These are phyloP conservation scores for Claviceps purpurea DNA, from an alignment of 2,329 filamentous ascomycete genomes.

Conservation along the genomic window DNA sequence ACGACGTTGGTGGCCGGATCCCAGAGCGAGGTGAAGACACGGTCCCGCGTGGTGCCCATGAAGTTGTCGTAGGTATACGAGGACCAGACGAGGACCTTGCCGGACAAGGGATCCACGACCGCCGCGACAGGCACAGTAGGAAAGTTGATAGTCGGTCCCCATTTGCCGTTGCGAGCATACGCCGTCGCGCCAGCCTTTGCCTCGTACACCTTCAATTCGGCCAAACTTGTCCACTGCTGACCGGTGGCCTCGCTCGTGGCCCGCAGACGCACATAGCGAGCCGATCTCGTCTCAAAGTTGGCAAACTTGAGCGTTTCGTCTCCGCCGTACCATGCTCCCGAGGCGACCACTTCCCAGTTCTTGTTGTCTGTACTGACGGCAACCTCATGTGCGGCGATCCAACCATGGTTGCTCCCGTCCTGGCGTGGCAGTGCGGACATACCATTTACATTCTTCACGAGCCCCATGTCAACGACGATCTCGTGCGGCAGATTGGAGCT, in stretches of 20 bases:
- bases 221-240: constrained; percentile 18
- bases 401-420: constrained; percentile 12
- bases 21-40: constrained; percentile 9
- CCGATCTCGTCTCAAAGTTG: constrained; percentile 17
- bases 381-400: constrained; percentile 16
- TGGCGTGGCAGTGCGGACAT: constrained; percentile 18
- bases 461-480: constrained; percentile 18
- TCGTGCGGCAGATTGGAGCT: constrained; percentile 13
- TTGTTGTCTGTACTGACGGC: constrained; percentile 15
- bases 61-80: constrained; percentile 8
- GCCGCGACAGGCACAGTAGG: constrained; percentile 20
- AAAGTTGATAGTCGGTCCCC: constrained; percentile 22
- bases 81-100: constrained; percentile 5
- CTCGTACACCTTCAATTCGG: constrained; percentile 19
- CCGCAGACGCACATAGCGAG: constrained; percentile 16
- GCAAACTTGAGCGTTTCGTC: constrained; percentile 18
- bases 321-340: constrained; percentile 15
- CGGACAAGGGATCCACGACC: constrained; percentile 2
- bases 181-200: constrained; percentile 11
- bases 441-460: constrained; percentile 15
- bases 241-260: constrained; percentile 17
- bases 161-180: constrained; percentile 15
- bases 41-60: constrained; percentile 4
- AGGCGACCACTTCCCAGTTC: constrained; percentile 15
- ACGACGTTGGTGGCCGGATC: constrained; percentile 9